Evolutionary conservation across 73 alveolate species (phyloP).

Genomic region (Symbiodinium pilosum): DNA sequence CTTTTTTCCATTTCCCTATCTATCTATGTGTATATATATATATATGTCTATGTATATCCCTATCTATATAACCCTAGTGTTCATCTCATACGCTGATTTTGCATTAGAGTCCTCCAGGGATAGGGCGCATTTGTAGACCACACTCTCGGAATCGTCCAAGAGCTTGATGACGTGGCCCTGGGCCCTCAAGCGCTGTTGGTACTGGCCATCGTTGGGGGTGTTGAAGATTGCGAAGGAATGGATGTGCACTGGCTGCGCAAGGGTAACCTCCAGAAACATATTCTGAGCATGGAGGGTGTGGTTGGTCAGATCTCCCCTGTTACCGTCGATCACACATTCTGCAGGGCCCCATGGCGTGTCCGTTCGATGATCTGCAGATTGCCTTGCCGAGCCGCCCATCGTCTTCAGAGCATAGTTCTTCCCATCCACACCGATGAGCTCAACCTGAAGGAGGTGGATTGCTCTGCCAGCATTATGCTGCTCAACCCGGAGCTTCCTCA

Average conservation of each 20-base stretch:
- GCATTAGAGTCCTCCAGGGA: too few relatives aligned
- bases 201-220: neutral
- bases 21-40: too few relatives aligned
- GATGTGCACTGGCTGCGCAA: neutral
- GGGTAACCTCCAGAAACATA: neutral
- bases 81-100: too few relatives aligned
- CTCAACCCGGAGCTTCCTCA: neutral
- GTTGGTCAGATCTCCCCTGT: neutral
- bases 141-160: neutral
- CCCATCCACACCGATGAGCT: neutral
- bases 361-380: neutral
- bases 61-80: too few relatives aligned
- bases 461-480: neutral
- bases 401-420: neutral
- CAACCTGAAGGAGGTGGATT: neutral
- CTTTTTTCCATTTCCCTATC: too few relatives aligned
- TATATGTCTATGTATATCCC: too few relatives aligned
- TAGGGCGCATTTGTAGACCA: too few relatives aligned
- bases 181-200: neutral
- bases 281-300: neutral
- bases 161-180: neutral
- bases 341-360: neutral
- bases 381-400: neutral
- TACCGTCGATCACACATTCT: neutral
- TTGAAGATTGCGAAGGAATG: neutral